phyloP scores from a whole-genome alignment of 805 yeast genomes.

The Suhomyces xylopsoci region DNA sequence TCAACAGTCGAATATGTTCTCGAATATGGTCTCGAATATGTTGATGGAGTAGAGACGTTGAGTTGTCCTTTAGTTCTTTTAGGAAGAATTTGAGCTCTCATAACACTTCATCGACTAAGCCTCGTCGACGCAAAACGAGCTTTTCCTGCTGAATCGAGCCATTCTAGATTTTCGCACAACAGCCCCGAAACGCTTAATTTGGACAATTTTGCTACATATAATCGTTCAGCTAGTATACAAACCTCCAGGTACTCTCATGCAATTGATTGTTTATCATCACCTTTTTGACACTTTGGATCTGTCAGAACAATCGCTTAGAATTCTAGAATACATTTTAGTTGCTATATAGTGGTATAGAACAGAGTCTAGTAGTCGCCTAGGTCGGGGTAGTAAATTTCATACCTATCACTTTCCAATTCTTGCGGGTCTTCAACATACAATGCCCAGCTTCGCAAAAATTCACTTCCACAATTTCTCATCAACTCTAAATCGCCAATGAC shows the following conservation, averaged over 20 bases:
- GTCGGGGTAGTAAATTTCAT: conserved; percentile 64
- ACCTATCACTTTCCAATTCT: conserved; percentile 13
- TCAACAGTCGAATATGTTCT: not conserved
- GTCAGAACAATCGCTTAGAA: not conserved
- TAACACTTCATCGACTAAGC: not conserved
- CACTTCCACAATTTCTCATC: conserved; percentile 40
- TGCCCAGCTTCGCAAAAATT: conserved; percentile 63
- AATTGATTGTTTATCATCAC: not conserved
- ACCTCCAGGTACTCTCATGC: not conserved
- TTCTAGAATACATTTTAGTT: not conserved
- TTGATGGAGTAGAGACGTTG: not conserved
- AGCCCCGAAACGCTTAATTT: not conserved
- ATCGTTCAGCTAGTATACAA: not conserved
- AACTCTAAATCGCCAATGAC: conserved; percentile 85
- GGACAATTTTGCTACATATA: not conserved
- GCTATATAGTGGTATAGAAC: not conserved
- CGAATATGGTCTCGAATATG: not conserved
- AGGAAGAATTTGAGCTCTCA: not conserved
- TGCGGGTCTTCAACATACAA: conserved; percentile 56
- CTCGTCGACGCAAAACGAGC: not conserved
- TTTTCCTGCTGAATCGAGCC: not conserved
- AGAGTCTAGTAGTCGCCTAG: conserved; percentile 21
- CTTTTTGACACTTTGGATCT: not conserved
- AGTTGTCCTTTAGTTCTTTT: not conserved
- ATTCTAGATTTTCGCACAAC: not conserved